A percentile compares a stretch with the other conserved stretches of the same genome.
Conservation (phyloP, 2,329 filamentous ascomycete genomes). For the Rhexocercosporidium sp. region DNA sequence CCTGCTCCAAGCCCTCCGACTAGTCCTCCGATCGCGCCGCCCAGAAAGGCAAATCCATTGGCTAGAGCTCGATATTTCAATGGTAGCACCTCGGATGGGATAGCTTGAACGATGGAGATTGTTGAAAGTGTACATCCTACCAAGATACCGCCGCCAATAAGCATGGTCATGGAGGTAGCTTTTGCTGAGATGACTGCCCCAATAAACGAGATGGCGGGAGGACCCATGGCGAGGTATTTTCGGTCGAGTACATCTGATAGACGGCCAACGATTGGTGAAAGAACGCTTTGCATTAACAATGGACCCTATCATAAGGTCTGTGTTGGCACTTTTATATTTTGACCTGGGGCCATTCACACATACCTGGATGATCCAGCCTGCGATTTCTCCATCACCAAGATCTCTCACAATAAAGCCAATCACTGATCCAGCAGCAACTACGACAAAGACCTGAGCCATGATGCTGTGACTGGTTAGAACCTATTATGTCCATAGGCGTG, state of each 20-base stretch:
- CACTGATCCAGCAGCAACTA: slow-evolving; percentile 59
- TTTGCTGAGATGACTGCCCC: slow-evolving; percentile 60
- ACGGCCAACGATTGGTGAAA: slow-evolving; percentile 60
- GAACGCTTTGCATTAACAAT: slow-evolving; percentile 60
- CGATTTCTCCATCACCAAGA: slow-evolving; percentile 53
- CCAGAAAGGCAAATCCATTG: slow-evolving; percentile 58
- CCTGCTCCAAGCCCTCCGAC: slow-evolving; percentile 56
- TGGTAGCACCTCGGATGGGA: slow-evolving; percentile 61
- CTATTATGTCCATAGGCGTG: background rate
- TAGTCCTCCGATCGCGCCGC: slow-evolving; percentile 55
- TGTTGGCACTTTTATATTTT: background rate
- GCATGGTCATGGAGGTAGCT: slow-evolving; percentile 59
- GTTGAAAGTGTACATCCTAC: slow-evolving; percentile 59
- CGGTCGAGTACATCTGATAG: slow-evolving; percentile 62
- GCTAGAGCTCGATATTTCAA: slow-evolving; percentile 61
- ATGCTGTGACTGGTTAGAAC: slow-evolving; percentile 43
- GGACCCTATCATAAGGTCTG: slow-evolving; percentile 50
- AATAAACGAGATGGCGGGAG: slow-evolving; percentile 58
- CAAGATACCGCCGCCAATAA: slow-evolving; percentile 62
- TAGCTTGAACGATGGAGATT: slow-evolving; percentile 60
- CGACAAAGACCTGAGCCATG: slow-evolving; percentile 60
- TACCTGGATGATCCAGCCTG: slow-evolving; percentile 62
- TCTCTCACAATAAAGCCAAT: slow-evolving; percentile 61
- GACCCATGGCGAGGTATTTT: slow-evolving; percentile 57
- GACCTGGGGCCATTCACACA: background rate